Evolutionary conservation across 139 green algal species (phyloP).

Genomic region (Chlorella vulgaris): DNA sequence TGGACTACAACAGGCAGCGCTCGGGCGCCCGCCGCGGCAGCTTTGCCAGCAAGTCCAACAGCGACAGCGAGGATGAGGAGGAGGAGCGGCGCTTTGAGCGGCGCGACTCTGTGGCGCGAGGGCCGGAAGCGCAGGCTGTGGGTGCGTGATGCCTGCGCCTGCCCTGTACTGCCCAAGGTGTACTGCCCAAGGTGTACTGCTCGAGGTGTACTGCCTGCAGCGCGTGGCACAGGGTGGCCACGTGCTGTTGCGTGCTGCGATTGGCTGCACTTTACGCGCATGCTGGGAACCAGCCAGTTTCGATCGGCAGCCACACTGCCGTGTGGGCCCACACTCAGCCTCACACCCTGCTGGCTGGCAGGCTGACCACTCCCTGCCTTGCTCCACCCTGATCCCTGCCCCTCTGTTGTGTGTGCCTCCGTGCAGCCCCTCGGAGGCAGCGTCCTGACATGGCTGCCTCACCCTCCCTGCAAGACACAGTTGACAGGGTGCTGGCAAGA

Average conservation of each 20-base stretch:
- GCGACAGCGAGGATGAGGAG: neutral
- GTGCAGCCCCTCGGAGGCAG: neutral
- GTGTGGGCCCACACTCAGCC: too few species aligned
- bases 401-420: neutral
- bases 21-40: neutral
- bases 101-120: conserved; percentile 6
- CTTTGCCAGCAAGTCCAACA: neutral
- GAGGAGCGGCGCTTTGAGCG: neutral
- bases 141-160: neutral
- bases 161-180: neutral
- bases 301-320: too few species aligned
- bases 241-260: too few species aligned
- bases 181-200: too few species aligned
- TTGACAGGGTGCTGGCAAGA: conserved; percentile 8
- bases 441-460: neutral
- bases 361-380: neutral
- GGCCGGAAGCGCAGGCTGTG: neutral
- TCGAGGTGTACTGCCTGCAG: too few species aligned
- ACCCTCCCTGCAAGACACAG: neutral
- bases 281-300: too few species aligned
- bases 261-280: too few species aligned
- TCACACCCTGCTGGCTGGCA: neutral
- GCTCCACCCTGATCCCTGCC: neutral
- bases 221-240: too few species aligned
- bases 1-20: neutral